Evolutionary conservation across 257 asterid species (phyloP).

Genomic region (Nicotiana attenuata): DNA sequence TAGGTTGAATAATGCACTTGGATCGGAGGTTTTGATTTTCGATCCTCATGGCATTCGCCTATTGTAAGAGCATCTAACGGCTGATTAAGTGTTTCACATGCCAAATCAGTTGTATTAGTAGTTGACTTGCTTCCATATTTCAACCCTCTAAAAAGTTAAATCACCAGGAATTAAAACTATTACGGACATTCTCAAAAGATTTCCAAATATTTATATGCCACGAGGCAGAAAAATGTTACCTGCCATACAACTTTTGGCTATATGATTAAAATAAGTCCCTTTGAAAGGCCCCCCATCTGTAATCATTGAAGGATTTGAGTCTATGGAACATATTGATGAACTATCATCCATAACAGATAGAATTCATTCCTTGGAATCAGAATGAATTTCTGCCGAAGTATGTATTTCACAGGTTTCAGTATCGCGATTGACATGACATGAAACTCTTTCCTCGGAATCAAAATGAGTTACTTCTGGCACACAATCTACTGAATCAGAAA

Average conservation of each 20-base stretch:
- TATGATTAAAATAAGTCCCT: constrained; percentile 28
- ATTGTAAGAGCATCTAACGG: constrained; percentile 24
- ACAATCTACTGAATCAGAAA: too few relatives aligned
- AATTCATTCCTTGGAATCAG: constrained; percentile 40
- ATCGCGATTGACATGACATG: constrained; percentile 37
- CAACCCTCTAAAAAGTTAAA: constrained; percentile 36
- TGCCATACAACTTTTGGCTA: constrained; percentile 40
- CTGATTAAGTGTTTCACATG: constrained; percentile 36
- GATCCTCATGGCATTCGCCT: not conserved
- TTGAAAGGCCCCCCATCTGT: constrained; percentile 27
- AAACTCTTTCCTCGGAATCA: not conserved
- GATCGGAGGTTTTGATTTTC: not conserved
- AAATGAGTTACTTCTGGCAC: too few relatives aligned
- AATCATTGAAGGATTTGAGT: constrained; percentile 27
- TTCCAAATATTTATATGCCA: not conserved
- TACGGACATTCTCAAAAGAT: not conserved
- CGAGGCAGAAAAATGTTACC: not conserved
- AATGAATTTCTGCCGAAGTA: constrained; percentile 45
- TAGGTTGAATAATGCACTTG: not conserved
- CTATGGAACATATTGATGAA: constrained; percentile 84
- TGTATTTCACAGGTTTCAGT: constrained; percentile 49
- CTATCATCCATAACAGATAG: constrained; percentile 60
- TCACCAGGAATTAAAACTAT: not conserved
- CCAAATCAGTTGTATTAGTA: constrained; percentile 35
- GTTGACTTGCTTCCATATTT: constrained; percentile 41